phyloP scores from a whole-genome alignment of 139 green algal genomes.

The Chlorella sp. region DNA sequence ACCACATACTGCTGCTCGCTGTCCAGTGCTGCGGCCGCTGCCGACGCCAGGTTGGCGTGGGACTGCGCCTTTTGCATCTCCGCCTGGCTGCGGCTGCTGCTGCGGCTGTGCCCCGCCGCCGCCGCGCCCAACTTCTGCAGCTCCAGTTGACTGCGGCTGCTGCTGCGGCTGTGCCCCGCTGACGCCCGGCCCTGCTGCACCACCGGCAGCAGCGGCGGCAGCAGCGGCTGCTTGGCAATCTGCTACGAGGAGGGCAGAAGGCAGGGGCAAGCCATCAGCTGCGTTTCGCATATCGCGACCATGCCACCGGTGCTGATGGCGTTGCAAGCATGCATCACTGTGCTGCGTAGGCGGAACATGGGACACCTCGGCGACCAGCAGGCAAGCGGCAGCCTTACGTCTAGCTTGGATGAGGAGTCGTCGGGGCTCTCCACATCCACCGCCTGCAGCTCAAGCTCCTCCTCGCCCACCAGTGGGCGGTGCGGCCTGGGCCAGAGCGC shows the following conservation, averaged over 20 bases:
- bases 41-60: background rate
- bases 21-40: background rate
- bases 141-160: conserved; percentile 30
- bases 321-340: too few species aligned
- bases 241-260: background rate
- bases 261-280: background rate
- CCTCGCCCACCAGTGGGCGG: conserved; percentile 39
- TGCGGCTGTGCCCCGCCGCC: conserved; percentile 4
- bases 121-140: background rate
- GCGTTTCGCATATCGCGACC: too few species aligned
- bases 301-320: too few species aligned
- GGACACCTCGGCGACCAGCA: too few species aligned
- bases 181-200: conserved; percentile 26
- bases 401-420: background rate
- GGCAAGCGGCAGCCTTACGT: background rate
- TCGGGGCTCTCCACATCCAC: conserved; percentile 15
- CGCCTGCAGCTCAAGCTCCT: conserved; percentile 32
- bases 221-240: conserved; percentile 30
- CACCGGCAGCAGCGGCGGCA: conserved; percentile 31
- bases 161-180: conserved; percentile 18
- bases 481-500: conserved; percentile 25
- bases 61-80: conserved; percentile 4
- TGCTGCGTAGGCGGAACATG: too few species aligned
- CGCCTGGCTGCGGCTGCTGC: conserved; percentile 26
- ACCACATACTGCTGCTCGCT: background rate